These are phyloP conservation scores for Gentiana dahurica DNA, from an alignment of 257 asterid genomes.

Conservation along the genomic window DNA sequence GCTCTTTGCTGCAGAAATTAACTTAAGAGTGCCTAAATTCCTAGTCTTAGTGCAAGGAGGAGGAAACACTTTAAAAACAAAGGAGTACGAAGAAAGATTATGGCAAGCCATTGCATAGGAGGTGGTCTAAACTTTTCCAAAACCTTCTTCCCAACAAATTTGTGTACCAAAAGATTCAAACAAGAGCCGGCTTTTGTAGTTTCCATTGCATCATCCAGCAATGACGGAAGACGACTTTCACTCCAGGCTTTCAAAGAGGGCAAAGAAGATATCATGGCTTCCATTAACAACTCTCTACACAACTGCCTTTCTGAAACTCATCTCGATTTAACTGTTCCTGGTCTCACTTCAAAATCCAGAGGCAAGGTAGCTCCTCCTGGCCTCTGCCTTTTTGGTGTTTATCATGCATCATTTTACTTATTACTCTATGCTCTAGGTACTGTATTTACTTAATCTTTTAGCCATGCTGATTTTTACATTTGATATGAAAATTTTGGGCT, in stretches of 20 bases:
- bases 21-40: no score
- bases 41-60: no score
- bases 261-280: conserved; percentile 42
- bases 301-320: conserved; percentile 77
- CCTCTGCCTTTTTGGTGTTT: no score
- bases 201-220: conserved; percentile 23
- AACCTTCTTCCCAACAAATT: conserved; percentile 20
- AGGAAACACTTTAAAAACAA: no score
- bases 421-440: background rate
- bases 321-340: conserved; percentile 60
- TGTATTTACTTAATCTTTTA: no score
- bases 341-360: conserved; percentile 59
- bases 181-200: conserved; percentile 16
- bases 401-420: background rate
- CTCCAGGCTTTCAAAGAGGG: conserved; percentile 27
- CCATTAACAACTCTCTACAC: conserved; percentile 38
- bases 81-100: background rate
- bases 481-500: no score
- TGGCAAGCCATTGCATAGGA: conserved; percentile 10
- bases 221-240: conserved; percentile 16
- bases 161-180: conserved; percentile 12
- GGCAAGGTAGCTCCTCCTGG: conserved; percentile 54
- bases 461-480: no score
- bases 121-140: conserved; percentile 34
- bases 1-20: no score